phyloP scores from a whole-genome alignment of 1,284 basidiomycete species.

The Cutaneotrichosporon mucoides region DNA sequence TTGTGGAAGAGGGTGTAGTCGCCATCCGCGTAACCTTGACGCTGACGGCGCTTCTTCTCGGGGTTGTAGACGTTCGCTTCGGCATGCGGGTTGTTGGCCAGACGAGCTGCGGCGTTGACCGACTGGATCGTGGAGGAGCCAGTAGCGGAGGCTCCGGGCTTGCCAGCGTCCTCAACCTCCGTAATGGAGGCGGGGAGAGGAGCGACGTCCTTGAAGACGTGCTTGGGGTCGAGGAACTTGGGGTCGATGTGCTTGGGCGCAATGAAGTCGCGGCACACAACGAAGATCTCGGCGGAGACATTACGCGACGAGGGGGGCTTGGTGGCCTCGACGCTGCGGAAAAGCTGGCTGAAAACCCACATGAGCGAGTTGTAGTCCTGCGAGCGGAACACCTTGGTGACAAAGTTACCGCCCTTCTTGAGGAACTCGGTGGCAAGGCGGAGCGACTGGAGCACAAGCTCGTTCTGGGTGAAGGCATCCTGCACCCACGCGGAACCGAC shows the following conservation, averaged over 20 bases:
- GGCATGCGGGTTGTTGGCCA: constrained; percentile 41
- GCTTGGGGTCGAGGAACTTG: constrained; percentile 94
- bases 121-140: constrained; percentile 30
- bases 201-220: constrained; percentile 91
- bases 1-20: constrained; percentile 87
- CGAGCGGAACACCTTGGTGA: constrained; percentile 98
- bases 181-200: constrained; percentile 51
- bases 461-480: constrained; percentile 96
- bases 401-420: constrained; percentile 87
- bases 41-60: constrained; percentile 88
- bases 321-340: constrained; percentile 94
- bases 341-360: constrained; percentile 98
- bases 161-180: constrained; percentile 3
- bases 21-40: constrained; percentile 95
- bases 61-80: constrained; percentile 93
- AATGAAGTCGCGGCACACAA: constrained; percentile 93
- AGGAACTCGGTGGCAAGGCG: constrained; percentile 97
- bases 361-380: constrained; percentile 98
- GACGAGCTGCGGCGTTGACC: constrained; percentile 36
- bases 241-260: constrained; percentile 96
- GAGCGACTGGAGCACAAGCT: constrained; percentile 92
- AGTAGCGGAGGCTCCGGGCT: constrained; percentile 14
- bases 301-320: constrained; percentile 98
- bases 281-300: constrained; percentile 99
- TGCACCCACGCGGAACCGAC: constrained; percentile 99